Evolutionary conservation across 2,329 filamentous ascomycete genomes (phyloP).

Genomic region (Laburnicola sp.): DNA sequence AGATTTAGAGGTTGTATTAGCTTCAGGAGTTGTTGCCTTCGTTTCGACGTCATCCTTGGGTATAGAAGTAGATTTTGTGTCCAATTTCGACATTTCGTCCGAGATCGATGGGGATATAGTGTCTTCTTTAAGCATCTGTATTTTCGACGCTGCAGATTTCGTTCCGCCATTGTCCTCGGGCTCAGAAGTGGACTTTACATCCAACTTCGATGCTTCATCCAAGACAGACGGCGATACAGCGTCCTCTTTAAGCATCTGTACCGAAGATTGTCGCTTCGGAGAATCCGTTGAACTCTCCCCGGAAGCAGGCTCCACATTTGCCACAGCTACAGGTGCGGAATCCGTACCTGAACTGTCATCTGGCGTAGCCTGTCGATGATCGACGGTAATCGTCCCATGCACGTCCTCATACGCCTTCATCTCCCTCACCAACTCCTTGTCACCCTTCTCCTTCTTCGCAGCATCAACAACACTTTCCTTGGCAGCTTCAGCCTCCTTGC

Average conservation of each 20-base stretch:
- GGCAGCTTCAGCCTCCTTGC: constrained; percentile 18
- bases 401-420: constrained; percentile 33
- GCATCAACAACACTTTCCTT: constrained; percentile 11
- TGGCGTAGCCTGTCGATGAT: constrained; percentile 24
- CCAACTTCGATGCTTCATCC: not conserved
- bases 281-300: not conserved
- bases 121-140: constrained; percentile 15
- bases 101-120: constrained; percentile 5
- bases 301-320: not conserved
- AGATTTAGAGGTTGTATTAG: not conserved
- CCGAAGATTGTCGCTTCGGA: not conserved
- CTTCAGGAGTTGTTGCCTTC: not conserved
- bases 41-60: not conserved
- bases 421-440: constrained; percentile 29
- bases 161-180: not conserved
- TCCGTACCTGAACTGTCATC: constrained; percentile 3
- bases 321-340: not conserved
- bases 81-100: not conserved
- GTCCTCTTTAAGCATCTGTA: constrained; percentile 15
- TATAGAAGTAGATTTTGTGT: not conserved
- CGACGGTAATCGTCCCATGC: constrained; percentile 28
- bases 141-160: not conserved
- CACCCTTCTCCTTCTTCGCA: constrained; percentile 17
- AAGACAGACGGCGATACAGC: constrained; percentile 6
- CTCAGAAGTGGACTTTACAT: not conserved